These are phyloP conservation scores for Leccinum solheimii DNA, from an alignment of 1,284 basidiomycete species.

Conservation along the genomic window DNA sequence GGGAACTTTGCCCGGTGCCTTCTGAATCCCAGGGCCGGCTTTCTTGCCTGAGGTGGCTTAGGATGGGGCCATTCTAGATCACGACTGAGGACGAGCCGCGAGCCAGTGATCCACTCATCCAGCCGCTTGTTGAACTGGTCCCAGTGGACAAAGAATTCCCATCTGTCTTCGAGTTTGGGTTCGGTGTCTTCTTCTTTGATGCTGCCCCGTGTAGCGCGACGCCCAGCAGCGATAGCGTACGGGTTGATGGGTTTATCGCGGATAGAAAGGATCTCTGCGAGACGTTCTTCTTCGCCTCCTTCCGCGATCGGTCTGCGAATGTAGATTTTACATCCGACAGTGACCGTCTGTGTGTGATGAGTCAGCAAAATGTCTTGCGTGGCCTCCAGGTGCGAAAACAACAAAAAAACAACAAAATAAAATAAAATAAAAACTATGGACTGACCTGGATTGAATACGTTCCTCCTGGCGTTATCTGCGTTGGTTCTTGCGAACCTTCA, in stretches of 20 bases:
- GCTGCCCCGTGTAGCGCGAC: slow-evolving; percentile 40
- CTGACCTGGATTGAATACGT: slow-evolving; percentile 74
- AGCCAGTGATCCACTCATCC: slow-evolving; percentile 97
- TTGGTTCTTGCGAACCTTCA: slow-evolving; percentile 53
- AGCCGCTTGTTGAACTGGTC: slow-evolving; percentile 98
- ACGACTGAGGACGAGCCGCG: slow-evolving; percentile 78
- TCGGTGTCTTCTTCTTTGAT: slow-evolving; percentile 48
- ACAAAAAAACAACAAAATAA: background rate
- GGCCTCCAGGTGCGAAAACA: slow-evolving; percentile 15
- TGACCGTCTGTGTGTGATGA: slow-evolving; percentile 63
- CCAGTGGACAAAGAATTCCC: slow-evolving; percentile 97
- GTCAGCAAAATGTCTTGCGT: slow-evolving; percentile 16
- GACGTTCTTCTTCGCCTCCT: slow-evolving; percentile 80
- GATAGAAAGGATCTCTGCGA: slow-evolving; percentile 92
- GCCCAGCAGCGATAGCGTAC: slow-evolving; percentile 41
- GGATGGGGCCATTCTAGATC: slow-evolving; percentile 98
- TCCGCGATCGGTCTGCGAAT: slow-evolving; percentile 77
- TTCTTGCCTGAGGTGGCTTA: slow-evolving; percentile 62
- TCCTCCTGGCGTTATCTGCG: slow-evolving; percentile 70
- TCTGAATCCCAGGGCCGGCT: slow-evolving; percentile 45
- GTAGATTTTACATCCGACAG: slow-evolving; percentile 92
- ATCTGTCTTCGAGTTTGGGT: slow-evolving; percentile 69
- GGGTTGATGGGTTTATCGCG: slow-evolving; percentile 77
- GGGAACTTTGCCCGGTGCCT: slow-evolving; percentile 62
- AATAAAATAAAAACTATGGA: slow-evolving; percentile 10